Evolutionary conservation across 768 basidiomycete species (phyloP), one percentile per base, ranked within the genome.

Genomic region (Boletus subparvulus): DNA sequence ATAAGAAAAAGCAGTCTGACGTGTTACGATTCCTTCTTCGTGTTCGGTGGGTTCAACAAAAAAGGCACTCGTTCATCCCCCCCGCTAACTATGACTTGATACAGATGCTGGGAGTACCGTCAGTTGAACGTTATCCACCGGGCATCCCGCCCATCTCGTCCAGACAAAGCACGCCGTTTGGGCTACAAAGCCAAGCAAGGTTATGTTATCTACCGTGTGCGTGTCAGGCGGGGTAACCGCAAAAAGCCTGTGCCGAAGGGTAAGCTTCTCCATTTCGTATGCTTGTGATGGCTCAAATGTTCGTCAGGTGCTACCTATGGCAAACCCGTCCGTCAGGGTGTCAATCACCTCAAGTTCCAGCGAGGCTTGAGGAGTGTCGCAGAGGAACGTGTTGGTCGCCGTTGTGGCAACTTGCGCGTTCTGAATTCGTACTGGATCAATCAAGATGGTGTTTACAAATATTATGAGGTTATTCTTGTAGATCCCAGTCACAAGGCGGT

Each of bases 131-230:
- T 99, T 65, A 92, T 98, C 73, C 96, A 98, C 81, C 91, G 97
- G 67, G 96, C 95, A 45, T 94, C 95, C 62, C 92, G 96, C 60
- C 96, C 97, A 46, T 98, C 96, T 46, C 91, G 97, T 71, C 97
- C 97, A 53, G 97, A 99, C 82, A 99, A 98, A 83, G 97, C 97
- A 61, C 91, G 97, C 73, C 88, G 95, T 63, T 81, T 99, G 60
- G 97, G 97, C 47, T 99, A 98, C 87, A 99, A 98, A 82, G 94
- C 97, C 74, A 99, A 99, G 85, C 97, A 99, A 78, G 97, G 97
- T 68, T 99, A 94, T 73, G 89, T 98, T 63, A 77, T 99, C 79
- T 99, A 99, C 81, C 92, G 97, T 69, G 80, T 99, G 67, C 92
- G 97, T 64, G 96, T 99, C 63, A 87, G 97, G 68, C 86, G 95